Conservation (phyloP, 768 basidiomycete species). For the Hericium alpestre region DNA sequence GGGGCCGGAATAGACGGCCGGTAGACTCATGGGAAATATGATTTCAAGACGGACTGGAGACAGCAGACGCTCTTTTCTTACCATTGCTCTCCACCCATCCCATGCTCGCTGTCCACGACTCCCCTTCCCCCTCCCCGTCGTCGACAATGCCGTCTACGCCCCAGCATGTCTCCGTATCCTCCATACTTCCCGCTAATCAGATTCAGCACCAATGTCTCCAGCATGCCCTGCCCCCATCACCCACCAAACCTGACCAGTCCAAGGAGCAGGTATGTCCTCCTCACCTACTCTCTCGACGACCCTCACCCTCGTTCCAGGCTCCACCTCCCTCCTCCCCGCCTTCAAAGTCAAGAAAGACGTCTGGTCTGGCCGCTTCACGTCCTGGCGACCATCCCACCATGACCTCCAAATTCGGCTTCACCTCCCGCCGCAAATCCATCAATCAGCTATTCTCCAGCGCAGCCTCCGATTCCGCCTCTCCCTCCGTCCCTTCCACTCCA, state of each 20-base stretch:
- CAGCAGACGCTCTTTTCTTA: slow-evolving; percentile 6
- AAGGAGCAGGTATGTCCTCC: slow-evolving; percentile 6
- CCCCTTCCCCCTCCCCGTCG: background rate
- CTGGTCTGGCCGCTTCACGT: slow-evolving; percentile 16
- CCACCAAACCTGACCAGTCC: background rate
- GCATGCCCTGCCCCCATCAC: slow-evolving; percentile 5
- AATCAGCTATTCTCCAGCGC: slow-evolving; percentile 14
- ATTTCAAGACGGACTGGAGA: background rate
- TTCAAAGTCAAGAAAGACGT: slow-evolving; percentile 1
- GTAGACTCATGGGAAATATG: background rate
- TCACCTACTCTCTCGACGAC: background rate
- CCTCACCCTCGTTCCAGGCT: slow-evolving; percentile 8
- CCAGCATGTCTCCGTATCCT: background rate
- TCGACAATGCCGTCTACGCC: slow-evolving; percentile 2
- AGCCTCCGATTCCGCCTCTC: slow-evolving; percentile 6
- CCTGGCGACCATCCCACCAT: slow-evolving; percentile 18
- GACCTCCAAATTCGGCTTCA: slow-evolving; percentile 13
- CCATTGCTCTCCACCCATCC: slow-evolving; percentile 26
- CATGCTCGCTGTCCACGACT: background rate
- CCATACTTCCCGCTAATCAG: too few relatives aligned
- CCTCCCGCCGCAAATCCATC: slow-evolving; percentile 14
- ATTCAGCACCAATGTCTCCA: background rate
- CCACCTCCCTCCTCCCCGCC: slow-evolving; percentile 6
- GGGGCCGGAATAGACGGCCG: background rate
- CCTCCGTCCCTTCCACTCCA: slow-evolving; percentile 4